Evolutionary conservation across 2,329 filamentous ascomycete species (phyloP).

Genomic region (Paracamarosporium sp.): DNA sequence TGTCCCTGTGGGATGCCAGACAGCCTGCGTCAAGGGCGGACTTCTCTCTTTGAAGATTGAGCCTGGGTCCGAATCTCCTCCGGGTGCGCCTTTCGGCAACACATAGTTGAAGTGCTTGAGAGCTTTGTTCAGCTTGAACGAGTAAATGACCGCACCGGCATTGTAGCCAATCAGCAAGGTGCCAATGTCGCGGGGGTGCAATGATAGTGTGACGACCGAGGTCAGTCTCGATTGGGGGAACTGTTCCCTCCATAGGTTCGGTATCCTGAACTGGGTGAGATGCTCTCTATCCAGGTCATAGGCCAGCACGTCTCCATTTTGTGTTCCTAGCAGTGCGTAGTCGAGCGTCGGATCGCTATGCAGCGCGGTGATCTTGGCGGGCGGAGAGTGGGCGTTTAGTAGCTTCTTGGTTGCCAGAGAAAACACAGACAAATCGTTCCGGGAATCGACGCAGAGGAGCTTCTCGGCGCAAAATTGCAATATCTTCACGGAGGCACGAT

Average conservation of each 20-base stretch:
- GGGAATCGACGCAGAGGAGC: constrained; percentile 82
- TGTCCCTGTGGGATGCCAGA: constrained; percentile 95
- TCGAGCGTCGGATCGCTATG: constrained; percentile 89
- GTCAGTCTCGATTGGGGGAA: constrained; percentile 71
- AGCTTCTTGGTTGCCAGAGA: constrained; percentile 74
- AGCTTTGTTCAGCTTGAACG: constrained; percentile 88
- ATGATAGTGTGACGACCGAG: constrained; percentile 76
- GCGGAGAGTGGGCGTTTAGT: constrained; percentile 74
- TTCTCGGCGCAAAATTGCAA: constrained; percentile 88
- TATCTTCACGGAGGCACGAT: constrained; percentile 75
- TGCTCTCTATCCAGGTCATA: constrained; percentile 88
- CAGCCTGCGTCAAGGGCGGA: constrained; percentile 79
- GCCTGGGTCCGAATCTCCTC: constrained; percentile 72
- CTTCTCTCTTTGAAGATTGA: constrained; percentile 68
- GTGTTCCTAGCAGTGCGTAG: constrained; percentile 86
- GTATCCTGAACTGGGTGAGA: constrained; percentile 78
- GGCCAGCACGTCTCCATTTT: constrained; percentile 85
- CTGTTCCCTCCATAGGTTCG: constrained; percentile 82
- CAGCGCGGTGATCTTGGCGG: constrained; percentile 76
- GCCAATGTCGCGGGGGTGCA: constrained; percentile 92
- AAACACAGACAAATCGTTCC: constrained; percentile 85
- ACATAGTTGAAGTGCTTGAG: constrained; percentile 83
- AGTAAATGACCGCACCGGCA: constrained; percentile 87
- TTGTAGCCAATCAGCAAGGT: constrained; percentile 90
- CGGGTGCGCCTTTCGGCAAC: constrained; percentile 80